Evolutionary conservation across 805 yeast genomes (phyloP), one percentile per base, ranked within the genome.

Genomic region (Sugiyamaella valdiviana): DNA sequence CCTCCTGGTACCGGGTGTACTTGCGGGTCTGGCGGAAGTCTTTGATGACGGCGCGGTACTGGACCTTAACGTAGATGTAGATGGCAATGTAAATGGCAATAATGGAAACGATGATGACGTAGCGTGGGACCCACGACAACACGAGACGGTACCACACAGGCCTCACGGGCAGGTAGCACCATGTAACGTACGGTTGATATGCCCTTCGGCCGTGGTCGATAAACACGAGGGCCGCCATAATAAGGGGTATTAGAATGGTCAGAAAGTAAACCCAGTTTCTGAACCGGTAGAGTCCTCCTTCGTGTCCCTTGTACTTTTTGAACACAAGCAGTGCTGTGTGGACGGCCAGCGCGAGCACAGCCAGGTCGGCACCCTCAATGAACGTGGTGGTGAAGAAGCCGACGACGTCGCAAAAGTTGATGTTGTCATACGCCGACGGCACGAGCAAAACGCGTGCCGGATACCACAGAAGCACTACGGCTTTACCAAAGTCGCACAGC

Each of bases 311-410:
- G 20, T 67, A 62, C 49, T 67, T 63, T 50, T 73, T 71, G 63
- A 86, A 85, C 3, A 89, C 83, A 24, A 87, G 67, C 39, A 88
- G 61, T 22, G 80, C 86, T 7, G 91, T 83, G 65, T 89, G 96
- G 14, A 88, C 66, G 1, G 96, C 95, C 66, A 89, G 84, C 32
- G 83, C 75, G 26, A 87, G 68, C 45, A 88, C 89, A 15, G 93
- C 89, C 32, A 87, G 61, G 65, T 89, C 97, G 1, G 90, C 88
- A 17, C 95, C 95, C 64, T 86, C 95, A 12, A 85, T 83, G 19
- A 87, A 75, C 36, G 81, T 73, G 2, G 90, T 85, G 1, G 95
- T 84, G 64, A 86, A 80, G 71, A 85, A 88, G 1, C 95, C 96
- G 32, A 83, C 74, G 3, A 79, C 77, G 59, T 81, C 78, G 57